A percentile compares a stretch with the other conserved stretches of the same genome.
Evolutionary conservation across 371 early-diverging fungal genomes (phyloP).

Genomic region (Capniomyces stellatus): DNA sequence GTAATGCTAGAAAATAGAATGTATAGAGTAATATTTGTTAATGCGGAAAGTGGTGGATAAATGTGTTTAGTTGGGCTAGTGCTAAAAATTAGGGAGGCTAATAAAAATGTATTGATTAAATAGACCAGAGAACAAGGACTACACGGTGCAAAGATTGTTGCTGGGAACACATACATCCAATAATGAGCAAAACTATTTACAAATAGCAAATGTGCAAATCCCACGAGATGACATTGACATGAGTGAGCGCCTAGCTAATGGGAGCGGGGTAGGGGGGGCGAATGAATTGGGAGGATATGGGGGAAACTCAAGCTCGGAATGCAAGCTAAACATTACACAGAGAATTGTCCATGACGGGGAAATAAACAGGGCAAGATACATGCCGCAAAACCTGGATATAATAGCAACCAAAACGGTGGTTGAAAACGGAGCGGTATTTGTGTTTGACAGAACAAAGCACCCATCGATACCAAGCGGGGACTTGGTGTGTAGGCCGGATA

Average conservation of each 20-base stretch:
- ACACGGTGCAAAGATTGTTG: constrained; percentile 64
- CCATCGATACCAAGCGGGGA: constrained; percentile 50
- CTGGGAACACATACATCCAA: constrained; percentile 95
- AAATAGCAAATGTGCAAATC: constrained; percentile 73
- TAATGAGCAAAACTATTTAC: constrained; percentile 83
- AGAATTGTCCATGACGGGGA: constrained; percentile 86
- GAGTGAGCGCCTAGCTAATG: constrained; percentile 42
- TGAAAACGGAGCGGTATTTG: constrained; percentile 62
- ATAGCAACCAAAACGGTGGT: constrained; percentile 85
- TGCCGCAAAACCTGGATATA: constrained; percentile 79
- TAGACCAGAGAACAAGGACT: constrained; percentile 82
- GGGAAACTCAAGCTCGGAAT: constrained; percentile 52
- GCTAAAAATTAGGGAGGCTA: neutral
- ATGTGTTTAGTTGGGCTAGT: too few relatives aligned
- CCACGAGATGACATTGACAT: constrained; percentile 49
- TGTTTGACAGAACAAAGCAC: constrained; percentile 96
- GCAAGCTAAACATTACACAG: constrained; percentile 71
- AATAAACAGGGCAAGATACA: constrained; percentile 87
- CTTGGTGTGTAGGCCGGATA: constrained; percentile 66
- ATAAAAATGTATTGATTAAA: neutral
- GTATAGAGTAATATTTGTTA: neutral
- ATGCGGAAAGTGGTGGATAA: too few relatives aligned
- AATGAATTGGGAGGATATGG: constrained; percentile 41
- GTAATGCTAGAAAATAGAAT: constrained; percentile 22
- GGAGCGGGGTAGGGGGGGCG: neutral